These are phyloP conservation scores for Coniferiporia weirii DNA, from an alignment of 1,284 basidiomycete genomes.

Conservation along the genomic window DNA sequence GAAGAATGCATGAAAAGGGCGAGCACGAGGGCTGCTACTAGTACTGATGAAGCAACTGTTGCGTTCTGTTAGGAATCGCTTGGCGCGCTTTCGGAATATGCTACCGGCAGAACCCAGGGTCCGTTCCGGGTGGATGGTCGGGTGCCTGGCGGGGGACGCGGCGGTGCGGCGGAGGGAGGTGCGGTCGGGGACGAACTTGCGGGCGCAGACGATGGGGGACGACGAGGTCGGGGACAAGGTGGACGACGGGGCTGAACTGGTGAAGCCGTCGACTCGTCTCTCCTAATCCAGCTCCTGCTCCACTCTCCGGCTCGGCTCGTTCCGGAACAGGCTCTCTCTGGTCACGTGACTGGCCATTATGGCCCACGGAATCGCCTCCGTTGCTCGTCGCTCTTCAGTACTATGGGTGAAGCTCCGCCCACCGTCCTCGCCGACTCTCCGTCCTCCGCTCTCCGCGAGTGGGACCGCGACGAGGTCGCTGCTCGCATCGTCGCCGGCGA, in stretches of 20 bases:
- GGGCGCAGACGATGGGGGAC: neutral
- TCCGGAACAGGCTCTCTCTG: neutral
- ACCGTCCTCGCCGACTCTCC: neutral
- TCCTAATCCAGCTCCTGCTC: neutral
- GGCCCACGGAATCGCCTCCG: neutral
- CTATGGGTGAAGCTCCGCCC: neutral
- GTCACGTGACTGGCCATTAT: neutral
- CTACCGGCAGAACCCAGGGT: neutral
- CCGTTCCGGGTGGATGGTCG: neutral
- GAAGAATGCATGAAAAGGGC: neutral
- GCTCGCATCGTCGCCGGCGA: conserved; percentile 73
- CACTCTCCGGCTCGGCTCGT: neutral
- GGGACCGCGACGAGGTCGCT: conserved; percentile 58
- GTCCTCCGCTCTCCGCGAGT: conserved; percentile 21
- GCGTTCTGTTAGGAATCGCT: neutral
- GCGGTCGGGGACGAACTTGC: neutral
- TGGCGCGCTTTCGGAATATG: neutral
- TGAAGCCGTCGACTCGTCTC: neutral
- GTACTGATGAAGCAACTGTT: neutral
- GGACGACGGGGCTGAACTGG: neutral
- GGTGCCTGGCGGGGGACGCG: neutral
- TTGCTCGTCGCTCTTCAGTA: too few species aligned
- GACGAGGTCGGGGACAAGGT: neutral
- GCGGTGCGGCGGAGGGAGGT: neutral
- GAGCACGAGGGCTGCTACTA: neutral